A percentile compares a stretch with the other conserved stretches of the same genome.
These are phyloP conservation scores for Raddia guianensis DNA, from an alignment of 176 grass and related monocot genomes.

Conservation along the genomic window DNA sequence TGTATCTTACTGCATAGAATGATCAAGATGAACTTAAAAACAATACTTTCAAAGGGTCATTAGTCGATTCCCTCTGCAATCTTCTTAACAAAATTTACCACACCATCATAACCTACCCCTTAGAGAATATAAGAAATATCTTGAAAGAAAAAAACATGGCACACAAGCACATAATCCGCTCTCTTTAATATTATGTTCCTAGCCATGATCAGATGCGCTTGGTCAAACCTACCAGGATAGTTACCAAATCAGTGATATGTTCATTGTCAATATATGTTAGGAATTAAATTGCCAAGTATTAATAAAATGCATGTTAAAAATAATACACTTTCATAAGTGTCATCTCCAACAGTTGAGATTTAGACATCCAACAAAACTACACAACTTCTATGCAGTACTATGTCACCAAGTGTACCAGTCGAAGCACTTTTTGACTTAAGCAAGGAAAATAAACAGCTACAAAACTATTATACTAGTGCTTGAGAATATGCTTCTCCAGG, in stretches of 20 bases:
- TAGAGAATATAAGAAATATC: slow-evolving; percentile 10
- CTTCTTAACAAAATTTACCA: slow-evolving; percentile 22
- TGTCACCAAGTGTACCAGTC: background rate
- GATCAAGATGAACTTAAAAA: background rate
- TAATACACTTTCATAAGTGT: background rate
- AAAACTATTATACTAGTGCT: background rate
- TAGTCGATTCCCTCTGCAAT: background rate
- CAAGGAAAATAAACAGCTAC: background rate
- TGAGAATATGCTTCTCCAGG: too few relatives aligned
- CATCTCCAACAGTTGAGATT: background rate
- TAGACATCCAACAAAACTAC: background rate
- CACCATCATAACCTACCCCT: background rate
- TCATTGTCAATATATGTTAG: background rate
- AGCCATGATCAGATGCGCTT: slow-evolving; percentile 79
- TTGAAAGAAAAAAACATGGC: slow-evolving; percentile 34
- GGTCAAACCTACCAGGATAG: slow-evolving; percentile 62
- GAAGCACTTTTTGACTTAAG: background rate
- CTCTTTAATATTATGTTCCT: slow-evolving; percentile 43
- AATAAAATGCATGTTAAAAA: background rate
- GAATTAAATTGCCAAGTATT: background rate
- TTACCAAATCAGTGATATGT: slow-evolving; percentile 47
- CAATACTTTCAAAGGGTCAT: background rate
- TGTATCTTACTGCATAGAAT: background rate
- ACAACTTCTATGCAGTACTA: background rate
- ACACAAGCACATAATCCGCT: slow-evolving; percentile 33